phyloP scores from a whole-genome alignment of 108 stramenopile species.

The Tribonema minus region DNA sequence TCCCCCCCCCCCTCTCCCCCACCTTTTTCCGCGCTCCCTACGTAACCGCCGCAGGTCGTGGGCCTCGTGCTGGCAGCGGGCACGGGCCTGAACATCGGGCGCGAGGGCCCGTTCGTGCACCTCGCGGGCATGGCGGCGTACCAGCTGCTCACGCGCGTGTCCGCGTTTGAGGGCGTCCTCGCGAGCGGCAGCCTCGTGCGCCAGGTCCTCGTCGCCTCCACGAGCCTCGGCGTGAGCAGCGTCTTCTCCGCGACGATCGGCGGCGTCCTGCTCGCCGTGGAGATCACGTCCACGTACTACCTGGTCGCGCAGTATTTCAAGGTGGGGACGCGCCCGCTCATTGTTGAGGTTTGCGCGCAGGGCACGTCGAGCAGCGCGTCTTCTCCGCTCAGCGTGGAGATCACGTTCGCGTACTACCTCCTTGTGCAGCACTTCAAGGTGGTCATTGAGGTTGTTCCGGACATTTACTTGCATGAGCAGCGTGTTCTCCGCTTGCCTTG shows the following conservation, averaged over 20 bases:
- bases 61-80: slow-evolving; percentile 49
- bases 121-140: slow-evolving; percentile 35
- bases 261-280: slow-evolving; percentile 58
- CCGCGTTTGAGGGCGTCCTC: slow-evolving; percentile 20
- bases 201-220: slow-evolving; percentile 53
- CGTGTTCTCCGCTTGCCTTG: slow-evolving; percentile 53
- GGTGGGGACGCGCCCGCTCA: no score
- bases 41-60: not conserved
- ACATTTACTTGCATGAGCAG: no score
- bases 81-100: slow-evolving; percentile 66
- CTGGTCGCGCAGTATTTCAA: slow-evolving; percentile 53
- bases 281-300: slow-evolving; percentile 56
- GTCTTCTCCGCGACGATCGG: slow-evolving; percentile 56
- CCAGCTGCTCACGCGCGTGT: slow-evolving; percentile 20
- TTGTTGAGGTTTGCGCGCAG: no score
- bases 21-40: no score
- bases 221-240: slow-evolving; percentile 54
- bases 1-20: no score
- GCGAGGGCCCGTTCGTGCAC: slow-evolving; percentile 78
- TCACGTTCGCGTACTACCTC: slow-evolving; percentile 53
- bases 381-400: slow-evolving; percentile 57
- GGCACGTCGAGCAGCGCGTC: no score
- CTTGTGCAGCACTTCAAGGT: slow-evolving; percentile 53
- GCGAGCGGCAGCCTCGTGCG: slow-evolving; percentile 2
- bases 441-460: no score